Evolutionary conservation across 306 rosid species (phyloP), one percentile per base, ranked within the genome.

Genomic region (Abrus precatorius): DNA sequence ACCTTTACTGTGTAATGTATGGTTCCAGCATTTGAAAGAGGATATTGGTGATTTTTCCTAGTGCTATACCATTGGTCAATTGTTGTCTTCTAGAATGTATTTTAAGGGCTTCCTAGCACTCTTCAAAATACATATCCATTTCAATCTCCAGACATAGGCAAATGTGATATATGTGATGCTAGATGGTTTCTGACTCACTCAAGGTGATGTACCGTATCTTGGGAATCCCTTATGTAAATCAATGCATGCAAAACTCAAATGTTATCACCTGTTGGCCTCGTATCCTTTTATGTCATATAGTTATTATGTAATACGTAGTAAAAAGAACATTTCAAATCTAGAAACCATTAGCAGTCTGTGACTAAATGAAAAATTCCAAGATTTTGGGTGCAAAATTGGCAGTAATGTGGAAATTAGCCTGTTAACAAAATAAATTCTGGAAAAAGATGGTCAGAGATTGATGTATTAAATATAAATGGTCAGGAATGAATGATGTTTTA

Each of bases 11-110:
- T 41, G 20, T 76, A 14, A 76, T 34, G 29, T 40, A 4, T 63
- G 33, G 57, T 12, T 78, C 9, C 33, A 47, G 13, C 68, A 40
- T 53, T 65, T 36, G 74, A 53, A 76, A 49, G 72, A 76, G 52
- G 52, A 49, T 76, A 6, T 62, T 34, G 6, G 29, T 2, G 8
- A 3, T 9, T n/a, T 33, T 33, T 9, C 45, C 27, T 20, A 9
- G 43, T 62, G 52, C 52, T 50, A n/a, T 72, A 72, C 12, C 48
- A 8, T 28, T 6, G 57, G 20, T 32, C 32, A 60, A 59, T 36
- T 41, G 1, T 45, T 72, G 65, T 36, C 34, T 53, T 72, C 7
- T 27, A 5, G 50, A 20, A 50, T 72, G 36, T 72, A 59, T 74
- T 13, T 57, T 9, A 52, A 28, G 44, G 50, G 73, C 55, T 65